phyloP scores from a whole-genome alignment of 2,329 filamentous ascomycete species.

The Conoideocrella luteorostrata region DNA sequence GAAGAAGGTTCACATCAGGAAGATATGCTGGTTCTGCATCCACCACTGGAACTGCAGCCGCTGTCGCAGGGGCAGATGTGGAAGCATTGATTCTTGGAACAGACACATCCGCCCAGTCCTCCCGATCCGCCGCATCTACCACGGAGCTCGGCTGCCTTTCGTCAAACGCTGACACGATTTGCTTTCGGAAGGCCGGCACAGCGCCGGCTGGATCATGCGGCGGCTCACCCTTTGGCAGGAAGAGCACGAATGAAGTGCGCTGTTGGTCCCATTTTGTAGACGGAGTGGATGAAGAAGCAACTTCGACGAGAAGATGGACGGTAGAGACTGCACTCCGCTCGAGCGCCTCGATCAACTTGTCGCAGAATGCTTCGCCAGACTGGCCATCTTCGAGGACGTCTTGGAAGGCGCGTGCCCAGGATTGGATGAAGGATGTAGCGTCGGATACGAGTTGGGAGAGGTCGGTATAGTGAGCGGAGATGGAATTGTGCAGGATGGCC shows the following conservation, averaged over 20 bases:
- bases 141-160: background rate
- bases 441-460: constrained; percentile 20
- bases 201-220: background rate
- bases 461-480: constrained; percentile 34
- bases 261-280: constrained; percentile 29
- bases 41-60: background rate
- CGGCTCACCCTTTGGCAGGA: background rate
- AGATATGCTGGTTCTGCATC: constrained; percentile 20
- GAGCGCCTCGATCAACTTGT: constrained; percentile 33
- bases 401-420: constrained; percentile 31
- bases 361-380: constrained; percentile 33
- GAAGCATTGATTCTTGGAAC: constrained; percentile 12
- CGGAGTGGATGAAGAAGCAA: constrained; percentile 19
- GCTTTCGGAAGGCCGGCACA: background rate
- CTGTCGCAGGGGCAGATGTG: constrained; percentile 7
- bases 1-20: constrained; percentile 33
- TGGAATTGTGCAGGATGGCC: constrained; percentile 32
- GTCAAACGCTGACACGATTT: background rate
- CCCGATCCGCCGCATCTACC: background rate
- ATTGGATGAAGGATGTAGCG: constrained; percentile 28
- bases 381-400: constrained; percentile 35
- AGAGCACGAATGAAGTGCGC: background rate
- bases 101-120: background rate
- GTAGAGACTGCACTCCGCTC: constrained; percentile 13
- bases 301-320: constrained; percentile 23